Percentiles rank a stretch among this genome's conserved stretches.
Conservation (phyloP, 352 stramenopile genomes). For the Phytopythium sindhum region DNA sequence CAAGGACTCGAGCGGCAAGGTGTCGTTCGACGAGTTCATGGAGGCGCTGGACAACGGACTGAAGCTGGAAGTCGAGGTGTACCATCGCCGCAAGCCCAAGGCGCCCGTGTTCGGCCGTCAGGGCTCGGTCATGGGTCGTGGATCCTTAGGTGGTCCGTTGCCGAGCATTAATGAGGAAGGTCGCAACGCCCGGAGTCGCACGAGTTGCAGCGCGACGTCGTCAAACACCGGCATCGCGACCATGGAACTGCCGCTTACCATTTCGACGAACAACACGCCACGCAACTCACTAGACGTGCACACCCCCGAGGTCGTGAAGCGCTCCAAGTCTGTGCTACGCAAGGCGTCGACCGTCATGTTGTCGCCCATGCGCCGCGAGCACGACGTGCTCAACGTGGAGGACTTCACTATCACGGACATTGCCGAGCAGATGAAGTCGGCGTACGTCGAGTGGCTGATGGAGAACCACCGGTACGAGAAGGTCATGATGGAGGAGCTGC, state of each 20-base stretch:
- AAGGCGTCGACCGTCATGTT: constrained; percentile 28
- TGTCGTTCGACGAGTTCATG: constrained; percentile 84
- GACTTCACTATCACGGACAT: constrained; percentile 76
- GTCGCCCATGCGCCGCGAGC: constrained; percentile 68
- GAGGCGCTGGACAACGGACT: constrained; percentile 68
- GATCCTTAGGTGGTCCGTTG: constrained; percentile 17
- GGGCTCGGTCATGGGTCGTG: constrained; percentile 1
- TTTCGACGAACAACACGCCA: constrained; percentile 9
- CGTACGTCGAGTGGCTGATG: constrained; percentile 81
- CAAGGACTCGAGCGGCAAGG: constrained; percentile 57
- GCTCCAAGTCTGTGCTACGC: constrained; percentile 21
- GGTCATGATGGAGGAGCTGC: constrained; percentile 76
- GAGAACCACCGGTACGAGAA: constrained; percentile 69
- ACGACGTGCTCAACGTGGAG: constrained; percentile 80
- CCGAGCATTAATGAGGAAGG: constrained; percentile 37
- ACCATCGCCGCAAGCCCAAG: constrained; percentile 39
- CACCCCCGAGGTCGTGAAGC: constrained; percentile 34
- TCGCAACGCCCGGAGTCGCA: constrained; percentile 3
- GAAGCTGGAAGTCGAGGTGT: constrained; percentile 78
- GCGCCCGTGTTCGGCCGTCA: constrained; percentile 15
- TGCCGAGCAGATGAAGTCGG: constrained; percentile 61
- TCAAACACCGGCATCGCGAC: constrained; percentile 23
- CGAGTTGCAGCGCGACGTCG: constrained; percentile 28
- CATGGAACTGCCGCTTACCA: constrained; percentile 10
- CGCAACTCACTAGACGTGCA: constrained; percentile 20